A percentile compares a stretch with the other conserved stretches of the same genome.
phyloP scores from a whole-genome alignment of 768 basidiomycete genomes.

The Lactarius pseudohatsudake region DNA sequence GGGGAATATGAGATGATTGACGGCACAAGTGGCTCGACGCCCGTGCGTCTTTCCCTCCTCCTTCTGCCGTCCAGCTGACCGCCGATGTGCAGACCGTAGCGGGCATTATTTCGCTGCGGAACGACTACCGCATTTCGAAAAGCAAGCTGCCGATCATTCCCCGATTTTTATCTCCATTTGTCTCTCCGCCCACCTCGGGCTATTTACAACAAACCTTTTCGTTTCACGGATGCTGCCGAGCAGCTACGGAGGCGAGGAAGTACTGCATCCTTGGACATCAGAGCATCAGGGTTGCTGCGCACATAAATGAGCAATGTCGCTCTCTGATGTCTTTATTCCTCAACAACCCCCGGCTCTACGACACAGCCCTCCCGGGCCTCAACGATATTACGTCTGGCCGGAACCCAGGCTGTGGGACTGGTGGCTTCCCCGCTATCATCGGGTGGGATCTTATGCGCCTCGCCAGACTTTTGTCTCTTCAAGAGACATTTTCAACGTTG shows the following conservation, averaged over 20 bases:
- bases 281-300: no score
- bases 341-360: neutral
- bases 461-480: neutral
- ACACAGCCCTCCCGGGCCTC: neutral
- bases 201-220: no score
- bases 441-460: neutral
- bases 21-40: neutral
- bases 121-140: neutral
- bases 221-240: no score
- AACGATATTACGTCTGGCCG: neutral
- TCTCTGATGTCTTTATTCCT: no score
- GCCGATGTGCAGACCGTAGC: no score
- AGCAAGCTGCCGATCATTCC: neutral
- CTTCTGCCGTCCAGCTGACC: neutral
- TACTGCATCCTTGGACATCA: no score
- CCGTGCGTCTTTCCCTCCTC: neutral
- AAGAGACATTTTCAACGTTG: neutral
- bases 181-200: no score
- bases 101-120: neutral
- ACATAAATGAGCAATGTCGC: no score
- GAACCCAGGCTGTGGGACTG: neutral
- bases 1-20: neutral
- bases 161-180: no score
- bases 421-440: neutral
- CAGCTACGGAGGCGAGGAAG: no score